Conservation (phyloP, 371 early-diverging fungal genomes). For the Mucor saturninus region DNA sequence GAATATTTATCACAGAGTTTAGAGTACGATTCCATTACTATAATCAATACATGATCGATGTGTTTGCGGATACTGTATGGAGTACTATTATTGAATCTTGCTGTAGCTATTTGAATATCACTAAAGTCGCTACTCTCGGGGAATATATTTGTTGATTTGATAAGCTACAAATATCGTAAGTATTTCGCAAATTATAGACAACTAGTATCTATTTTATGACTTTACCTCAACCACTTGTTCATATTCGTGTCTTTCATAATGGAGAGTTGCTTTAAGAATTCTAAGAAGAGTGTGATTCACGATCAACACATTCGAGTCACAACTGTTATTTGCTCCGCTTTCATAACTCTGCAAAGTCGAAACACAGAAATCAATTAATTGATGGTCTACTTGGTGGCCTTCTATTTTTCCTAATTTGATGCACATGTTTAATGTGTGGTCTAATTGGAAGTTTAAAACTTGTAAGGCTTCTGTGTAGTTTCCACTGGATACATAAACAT, state of each 20-base stretch:
- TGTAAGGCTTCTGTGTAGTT: slow-evolving; percentile 77
- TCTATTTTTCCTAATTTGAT: neutral
- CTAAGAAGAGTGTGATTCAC: slow-evolving; percentile 61
- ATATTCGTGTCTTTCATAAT: slow-evolving; percentile 50
- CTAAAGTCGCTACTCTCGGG: slow-evolving; percentile 59
- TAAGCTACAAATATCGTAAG: slow-evolving; percentile 38
- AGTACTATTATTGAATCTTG: slow-evolving; percentile 53
- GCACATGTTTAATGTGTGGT: slow-evolving; percentile 56
- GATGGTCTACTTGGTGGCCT: neutral
- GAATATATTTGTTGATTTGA: slow-evolving; percentile 56
- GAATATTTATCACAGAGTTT: neutral
- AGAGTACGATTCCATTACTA: neutral
- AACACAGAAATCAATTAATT: slow-evolving; percentile 28
- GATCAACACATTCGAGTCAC: slow-evolving; percentile 41
- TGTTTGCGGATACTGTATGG: slow-evolving; percentile 68
- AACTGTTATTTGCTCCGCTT: slow-evolving; percentile 46
- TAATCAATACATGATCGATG: slow-evolving; percentile 31
- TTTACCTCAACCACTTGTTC: slow-evolving; percentile 40
- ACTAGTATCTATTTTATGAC: neutral
- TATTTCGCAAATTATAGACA: neutral
- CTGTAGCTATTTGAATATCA: slow-evolving; percentile 52
- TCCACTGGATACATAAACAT: slow-evolving; percentile 67
- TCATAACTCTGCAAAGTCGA: slow-evolving; percentile 32
- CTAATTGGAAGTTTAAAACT: slow-evolving; percentile 75
- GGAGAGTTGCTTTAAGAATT: slow-evolving; percentile 60